Conservation (phyloP, 768 basidiomycete genomes). For the Lepiota brunneoincarnata region DNA sequence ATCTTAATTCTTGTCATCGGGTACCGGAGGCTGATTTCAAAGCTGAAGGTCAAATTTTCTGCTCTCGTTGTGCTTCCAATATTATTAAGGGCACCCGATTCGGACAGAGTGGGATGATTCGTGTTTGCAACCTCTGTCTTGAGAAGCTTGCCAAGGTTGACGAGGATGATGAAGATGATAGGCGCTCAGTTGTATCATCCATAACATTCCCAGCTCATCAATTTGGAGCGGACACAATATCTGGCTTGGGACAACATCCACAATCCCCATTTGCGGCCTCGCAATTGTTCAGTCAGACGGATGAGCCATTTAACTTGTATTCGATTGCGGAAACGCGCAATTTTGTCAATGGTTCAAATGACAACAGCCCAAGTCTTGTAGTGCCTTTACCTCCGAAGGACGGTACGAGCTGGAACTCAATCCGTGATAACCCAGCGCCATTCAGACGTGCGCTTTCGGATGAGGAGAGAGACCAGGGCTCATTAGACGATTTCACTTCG, state of each 20-base stretch:
- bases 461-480: conserved; percentile 56
- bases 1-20: conserved; percentile 18
- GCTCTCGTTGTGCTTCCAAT: conserved; percentile 94
- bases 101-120: conserved; percentile 91
- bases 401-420: conserved; percentile 44
- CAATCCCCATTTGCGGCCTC: conserved; percentile 89
- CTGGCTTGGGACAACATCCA: conserved; percentile 42
- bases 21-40: not conserved
- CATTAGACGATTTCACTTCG: conserved; percentile 38
- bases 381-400: conserved; percentile 44
- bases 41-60: conserved; percentile 87
- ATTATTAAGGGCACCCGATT: conserved; percentile 93
- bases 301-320: conserved; percentile 78
- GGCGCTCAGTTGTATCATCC: conserved; percentile 75
- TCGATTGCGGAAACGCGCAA: conserved; percentile 78
- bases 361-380: conserved; percentile 50
- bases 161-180: conserved; percentile 88
- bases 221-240: conserved; percentile 45
- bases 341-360: conserved; percentile 51
- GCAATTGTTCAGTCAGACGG: conserved; percentile 74
- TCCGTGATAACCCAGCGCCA: conserved; percentile 62
- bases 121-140: conserved; percentile 95
- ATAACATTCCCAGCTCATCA: conserved; percentile 78
- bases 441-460: conserved; percentile 75
- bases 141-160: conserved; percentile 86